These are phyloP conservation scores for Orobanche coerulescens DNA, from an alignment of 257 asterid genomes.

Conservation along the genomic window DNA sequence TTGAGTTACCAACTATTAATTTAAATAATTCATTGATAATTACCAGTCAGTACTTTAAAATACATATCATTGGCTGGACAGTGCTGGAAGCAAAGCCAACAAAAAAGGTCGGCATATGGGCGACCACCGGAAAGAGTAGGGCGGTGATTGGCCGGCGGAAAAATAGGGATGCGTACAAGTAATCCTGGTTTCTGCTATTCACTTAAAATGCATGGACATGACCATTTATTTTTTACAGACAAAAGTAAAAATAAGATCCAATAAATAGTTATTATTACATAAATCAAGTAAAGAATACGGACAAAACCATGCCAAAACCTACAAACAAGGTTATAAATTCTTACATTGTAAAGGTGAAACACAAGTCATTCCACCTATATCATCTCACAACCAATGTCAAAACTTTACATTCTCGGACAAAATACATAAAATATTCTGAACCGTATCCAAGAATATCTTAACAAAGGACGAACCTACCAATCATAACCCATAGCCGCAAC, in stretches of 20 bases:
- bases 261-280: conserved; percentile 28
- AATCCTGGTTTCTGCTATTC: no score
- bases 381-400: conserved; percentile 27
- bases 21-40: no score
- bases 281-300: conserved; percentile 30
- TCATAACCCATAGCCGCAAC: conserved; percentile 80
- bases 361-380: conserved; percentile 28
- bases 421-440: conserved; percentile 22
- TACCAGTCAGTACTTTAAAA: no score
- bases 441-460: conserved; percentile 37
- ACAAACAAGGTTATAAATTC: conserved; percentile 24
- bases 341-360: conserved; percentile 23
- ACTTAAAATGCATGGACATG: no score
- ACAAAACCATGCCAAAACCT: conserved; percentile 26
- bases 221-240: no score
- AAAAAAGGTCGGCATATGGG: no score
- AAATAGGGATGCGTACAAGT: no score
- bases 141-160: no score
- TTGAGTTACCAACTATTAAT: no score
- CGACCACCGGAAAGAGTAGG: no score
- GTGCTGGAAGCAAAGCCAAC: no score
- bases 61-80: no score
- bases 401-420: conserved; percentile 34
- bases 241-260: conserved; percentile 2
- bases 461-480: conserved; percentile 30